A percentile compares a stretch with the other conserved stretches of the same genome.
Conservation (phyloP, 2,329 filamentous ascomycete genomes). For the Dactylellina sp. region DNA sequence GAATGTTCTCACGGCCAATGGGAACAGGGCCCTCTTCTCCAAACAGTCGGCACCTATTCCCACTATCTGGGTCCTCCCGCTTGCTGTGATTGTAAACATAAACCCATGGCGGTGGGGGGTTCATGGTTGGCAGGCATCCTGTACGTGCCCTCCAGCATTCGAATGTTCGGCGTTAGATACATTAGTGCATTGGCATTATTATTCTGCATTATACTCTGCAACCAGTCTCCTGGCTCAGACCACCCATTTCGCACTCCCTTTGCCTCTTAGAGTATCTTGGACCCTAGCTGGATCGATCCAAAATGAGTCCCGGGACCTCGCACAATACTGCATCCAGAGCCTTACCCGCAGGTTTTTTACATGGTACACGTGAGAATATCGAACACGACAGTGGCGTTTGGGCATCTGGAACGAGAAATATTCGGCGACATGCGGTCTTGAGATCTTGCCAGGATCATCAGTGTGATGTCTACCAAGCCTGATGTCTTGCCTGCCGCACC, state of each 20-base stretch:
- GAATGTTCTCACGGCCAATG: constrained; percentile 31
- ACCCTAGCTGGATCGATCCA: too few relatives aligned
- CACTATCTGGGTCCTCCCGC: constrained; percentile 32
- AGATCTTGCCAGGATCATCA: constrained; percentile 13
- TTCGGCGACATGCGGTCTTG: constrained; percentile 45
- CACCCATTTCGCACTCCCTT: too few relatives aligned
- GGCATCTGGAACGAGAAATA: constrained; percentile 4
- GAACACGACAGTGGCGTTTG: not conserved
- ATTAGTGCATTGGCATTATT: too few relatives aligned
- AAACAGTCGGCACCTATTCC: constrained; percentile 34
- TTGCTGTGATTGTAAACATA: not conserved
- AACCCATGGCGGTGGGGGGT: not conserved
- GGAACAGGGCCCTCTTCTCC: not conserved
- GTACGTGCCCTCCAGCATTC: too few relatives aligned
- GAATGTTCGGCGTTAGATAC: too few relatives aligned
- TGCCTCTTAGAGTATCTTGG: too few relatives aligned
- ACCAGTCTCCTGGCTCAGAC: too few relatives aligned
- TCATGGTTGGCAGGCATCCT: not conserved
- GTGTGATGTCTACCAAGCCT: constrained; percentile 15
- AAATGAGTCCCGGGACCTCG: too few relatives aligned
- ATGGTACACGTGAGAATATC: not conserved
- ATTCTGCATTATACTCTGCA: too few relatives aligned
- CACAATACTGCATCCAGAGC: too few relatives aligned
- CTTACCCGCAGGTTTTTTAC: not conserved
- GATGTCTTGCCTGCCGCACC: too few relatives aligned